Conservation (phyloP, 2,329 filamentous ascomycete species). For the Colletotrichum eremochloae region DNA sequence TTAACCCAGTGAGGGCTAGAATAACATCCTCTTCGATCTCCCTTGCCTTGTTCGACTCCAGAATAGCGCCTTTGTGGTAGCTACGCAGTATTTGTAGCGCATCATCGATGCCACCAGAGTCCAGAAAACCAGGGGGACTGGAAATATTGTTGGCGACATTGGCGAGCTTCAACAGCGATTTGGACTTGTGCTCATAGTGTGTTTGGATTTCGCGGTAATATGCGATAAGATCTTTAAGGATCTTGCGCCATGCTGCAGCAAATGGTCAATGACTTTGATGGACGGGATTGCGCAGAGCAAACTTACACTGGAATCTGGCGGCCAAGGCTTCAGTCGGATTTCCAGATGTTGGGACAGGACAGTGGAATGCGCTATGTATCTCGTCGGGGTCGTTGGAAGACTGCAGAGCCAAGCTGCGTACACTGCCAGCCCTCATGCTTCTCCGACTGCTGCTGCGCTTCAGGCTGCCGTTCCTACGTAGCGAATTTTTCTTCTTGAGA, state of each 20-base stretch:
- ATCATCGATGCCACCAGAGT: slow-evolving; percentile 87
- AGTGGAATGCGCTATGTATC: slow-evolving; percentile 86
- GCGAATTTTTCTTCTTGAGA: slow-evolving; percentile 87
- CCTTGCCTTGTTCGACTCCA: slow-evolving; percentile 87
- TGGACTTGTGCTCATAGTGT: slow-evolving; percentile 88
- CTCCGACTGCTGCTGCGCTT: slow-evolving; percentile 84
- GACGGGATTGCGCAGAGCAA: neutral
- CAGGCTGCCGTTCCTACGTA: slow-evolving; percentile 80
- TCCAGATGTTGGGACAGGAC: slow-evolving; percentile 88
- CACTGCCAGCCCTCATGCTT: slow-evolving; percentile 88
- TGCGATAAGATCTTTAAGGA: slow-evolving; percentile 92
- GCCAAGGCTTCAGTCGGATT: slow-evolving; percentile 90
- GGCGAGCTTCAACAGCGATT: slow-evolving; percentile 84
- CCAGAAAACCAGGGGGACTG: slow-evolving; percentile 81
- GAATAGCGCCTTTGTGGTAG: slow-evolving; percentile 84
- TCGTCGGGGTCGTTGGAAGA: slow-evolving; percentile 77
- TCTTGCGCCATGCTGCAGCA: slow-evolving; percentile 86
- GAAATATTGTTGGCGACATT: slow-evolving; percentile 86
- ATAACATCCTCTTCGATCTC: slow-evolving; percentile 96
- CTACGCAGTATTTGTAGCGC: slow-evolving; percentile 83
- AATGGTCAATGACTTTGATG: neutral
- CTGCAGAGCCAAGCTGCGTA: slow-evolving; percentile 82
- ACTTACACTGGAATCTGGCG: slow-evolving; percentile 87
- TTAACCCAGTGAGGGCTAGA: slow-evolving; percentile 83
- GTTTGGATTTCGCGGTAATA: slow-evolving; percentile 94